Base-by-base conservation (phyloP, 345 rosid genomes). In the Eucalyptus caleyi region DNA sequence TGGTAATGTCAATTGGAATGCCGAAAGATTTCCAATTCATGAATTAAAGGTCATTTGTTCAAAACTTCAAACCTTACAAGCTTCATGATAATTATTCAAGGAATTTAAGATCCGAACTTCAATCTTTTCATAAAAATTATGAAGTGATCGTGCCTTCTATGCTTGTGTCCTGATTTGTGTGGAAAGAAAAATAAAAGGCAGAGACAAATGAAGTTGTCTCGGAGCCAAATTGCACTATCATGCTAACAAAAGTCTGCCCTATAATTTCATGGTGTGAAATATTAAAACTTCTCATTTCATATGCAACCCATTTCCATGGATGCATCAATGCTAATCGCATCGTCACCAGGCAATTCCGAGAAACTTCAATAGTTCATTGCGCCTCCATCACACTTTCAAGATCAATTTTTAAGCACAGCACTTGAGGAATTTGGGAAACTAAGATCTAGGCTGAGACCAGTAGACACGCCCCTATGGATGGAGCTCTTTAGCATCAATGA, bases 101-200 rank as follows among this genome's bases (percentile, higher is more conserved):
- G 11, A 34, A 19, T 4, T 5, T 0, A 72, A 37, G 27, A 72
- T 10, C 2, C 0, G 4, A 72, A 0, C 27, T 19, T 10, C 0
- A 37, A 72, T 37, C 7, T 1, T 0, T 69, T 69, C 1, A 4
- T 37, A 9, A 21, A 72, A 21, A 2, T 72, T 37, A 24, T 5
- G 44, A 2, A 37, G 27, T 72, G 11, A 5, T 9, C 2, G 0
- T 11, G 26, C 2, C 1, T 18, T 23, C 4, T 5, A 34, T 34
- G 26, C 2, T 4, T 9, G 13, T 32, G 24, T 21, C 12, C 4
- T 18, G 12, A 16, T 34, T 18, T 18, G 21, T 11, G 12, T 16
- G 42, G 19, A 69, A 16, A 32, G 23, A 32, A 69, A 67, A 67
- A 67, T 7, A 2, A 9, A 9, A 16, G 23, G 37, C 2, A 5